Percentiles rank a stretch among this genome's conserved stretches.
Evolutionary conservation across 345 rosid species (phyloP).

Genomic region (Carallia pectinifolia): DNA sequence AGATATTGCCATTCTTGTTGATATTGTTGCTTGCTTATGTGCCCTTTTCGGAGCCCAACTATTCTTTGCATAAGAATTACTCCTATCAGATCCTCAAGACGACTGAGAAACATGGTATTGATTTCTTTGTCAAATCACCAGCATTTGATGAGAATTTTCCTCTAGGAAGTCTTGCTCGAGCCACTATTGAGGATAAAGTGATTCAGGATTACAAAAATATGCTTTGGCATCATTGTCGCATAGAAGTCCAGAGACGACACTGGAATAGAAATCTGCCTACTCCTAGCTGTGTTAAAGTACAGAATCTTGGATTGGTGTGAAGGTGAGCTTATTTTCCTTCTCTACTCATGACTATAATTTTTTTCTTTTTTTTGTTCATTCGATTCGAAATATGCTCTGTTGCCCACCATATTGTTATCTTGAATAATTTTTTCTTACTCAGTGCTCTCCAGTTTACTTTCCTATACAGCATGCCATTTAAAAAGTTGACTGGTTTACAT

Average conservation of each 20-base stretch:
- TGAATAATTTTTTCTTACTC: too few relatives aligned
- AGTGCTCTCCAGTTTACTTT: too few relatives aligned
- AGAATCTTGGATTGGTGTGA: constrained; percentile 53
- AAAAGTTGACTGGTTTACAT: too few relatives aligned
- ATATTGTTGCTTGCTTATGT: constrained; percentile 70
- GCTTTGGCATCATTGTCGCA: constrained; percentile 67
- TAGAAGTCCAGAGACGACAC: constrained; percentile 68
- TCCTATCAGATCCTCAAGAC: constrained; percentile 62
- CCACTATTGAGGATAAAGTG: constrained; percentile 60
- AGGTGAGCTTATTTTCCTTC: constrained; percentile 31
- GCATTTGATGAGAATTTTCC: constrained; percentile 67
- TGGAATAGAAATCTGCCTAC: constrained; percentile 80
- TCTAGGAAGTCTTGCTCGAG: constrained; percentile 63
- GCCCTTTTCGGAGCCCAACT: constrained; percentile 74
- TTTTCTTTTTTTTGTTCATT: too few relatives aligned
- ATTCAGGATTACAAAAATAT: constrained; percentile 62
- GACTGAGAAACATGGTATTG: constrained; percentile 65
- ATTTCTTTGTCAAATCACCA: constrained; percentile 66
- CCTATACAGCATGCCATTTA: too few relatives aligned
- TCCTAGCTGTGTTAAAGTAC: constrained; percentile 73
- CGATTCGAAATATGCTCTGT: too few relatives aligned
- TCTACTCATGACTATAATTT: too few relatives aligned
- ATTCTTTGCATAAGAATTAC: constrained; percentile 59
- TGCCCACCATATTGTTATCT: too few relatives aligned
- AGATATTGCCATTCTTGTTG: constrained; percentile 69